Conservation (phyloP, 495 filamentous ascomycete genomes). For the Hypoxylon perforatum region DNA sequence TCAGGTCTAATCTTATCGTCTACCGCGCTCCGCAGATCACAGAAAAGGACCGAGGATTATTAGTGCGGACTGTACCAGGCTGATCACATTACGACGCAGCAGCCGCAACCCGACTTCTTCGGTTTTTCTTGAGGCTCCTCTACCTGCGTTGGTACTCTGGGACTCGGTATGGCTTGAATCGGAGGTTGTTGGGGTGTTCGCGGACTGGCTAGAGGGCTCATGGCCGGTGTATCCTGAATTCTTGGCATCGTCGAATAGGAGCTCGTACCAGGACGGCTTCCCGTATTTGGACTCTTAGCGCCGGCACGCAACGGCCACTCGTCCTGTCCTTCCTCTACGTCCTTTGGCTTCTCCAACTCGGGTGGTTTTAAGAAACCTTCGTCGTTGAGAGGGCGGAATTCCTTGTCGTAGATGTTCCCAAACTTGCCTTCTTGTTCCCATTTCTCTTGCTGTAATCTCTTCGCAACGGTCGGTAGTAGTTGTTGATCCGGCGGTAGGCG, state of each 20-base stretch:
- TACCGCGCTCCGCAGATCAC: slow-evolving; percentile 20
- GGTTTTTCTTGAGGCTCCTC: slow-evolving; percentile 47
- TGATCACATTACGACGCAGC: slow-evolving; percentile 66
- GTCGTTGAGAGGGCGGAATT: slow-evolving; percentile 81
- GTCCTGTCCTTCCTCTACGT: slow-evolving; percentile 46
- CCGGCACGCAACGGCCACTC: slow-evolving; percentile 61
- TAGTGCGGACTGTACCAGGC: slow-evolving; percentile 20
- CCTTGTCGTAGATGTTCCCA: slow-evolving; percentile 81
- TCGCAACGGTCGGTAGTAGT: slow-evolving; percentile 92
- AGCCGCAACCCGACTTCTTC: slow-evolving; percentile 61
- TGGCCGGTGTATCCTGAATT: slow-evolving; percentile 56
- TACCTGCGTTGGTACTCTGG: slow-evolving; percentile 49
- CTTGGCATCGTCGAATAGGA: slow-evolving; percentile 70
- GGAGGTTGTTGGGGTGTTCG: slow-evolving; percentile 44
- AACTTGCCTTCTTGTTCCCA: slow-evolving; percentile 91
- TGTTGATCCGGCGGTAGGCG: slow-evolving; percentile 95
- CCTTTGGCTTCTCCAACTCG: slow-evolving; percentile 53
- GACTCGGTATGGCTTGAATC: slow-evolving; percentile 35
- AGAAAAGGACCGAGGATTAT: slow-evolving; percentile 19
- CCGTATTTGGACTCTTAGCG: slow-evolving; percentile 54
- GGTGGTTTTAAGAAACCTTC: slow-evolving; percentile 61
- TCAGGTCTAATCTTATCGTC: slow-evolving; percentile 37
- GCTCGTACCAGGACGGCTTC: slow-evolving; percentile 55
- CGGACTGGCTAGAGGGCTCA: slow-evolving; percentile 53
- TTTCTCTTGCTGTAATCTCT: slow-evolving; percentile 89